Evolutionary conservation across 768 basidiomycete genomes (phyloP).

Genomic region (Grammothele lineata): DNA sequence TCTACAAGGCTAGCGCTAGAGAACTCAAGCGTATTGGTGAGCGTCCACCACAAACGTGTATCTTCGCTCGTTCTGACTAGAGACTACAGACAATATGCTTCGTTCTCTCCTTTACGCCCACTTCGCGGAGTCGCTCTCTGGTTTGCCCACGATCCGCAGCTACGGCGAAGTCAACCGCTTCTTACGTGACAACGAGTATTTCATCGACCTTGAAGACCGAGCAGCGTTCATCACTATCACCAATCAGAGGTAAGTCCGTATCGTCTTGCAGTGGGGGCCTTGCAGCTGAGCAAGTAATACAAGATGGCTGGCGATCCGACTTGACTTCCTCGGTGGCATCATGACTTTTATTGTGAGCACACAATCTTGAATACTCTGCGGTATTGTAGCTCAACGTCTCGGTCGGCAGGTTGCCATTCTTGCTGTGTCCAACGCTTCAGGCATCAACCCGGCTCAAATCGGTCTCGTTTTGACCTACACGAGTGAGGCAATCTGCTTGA

Average conservation of each 20-base stretch:
- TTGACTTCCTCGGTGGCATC: constrained; percentile 65
- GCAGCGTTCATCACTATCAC: constrained; percentile 62
- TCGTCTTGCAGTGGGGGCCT: too few species aligned
- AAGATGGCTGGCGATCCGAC: constrained; percentile 67
- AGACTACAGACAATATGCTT: constrained; percentile 62
- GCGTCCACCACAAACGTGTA: neutral
- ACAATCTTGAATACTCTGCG: too few species aligned
- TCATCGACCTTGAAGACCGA: constrained; percentile 72
- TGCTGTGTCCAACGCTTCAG: constrained; percentile 49
- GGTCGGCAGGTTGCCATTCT: constrained; percentile 57
- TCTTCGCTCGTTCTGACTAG: neutral
- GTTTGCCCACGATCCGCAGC: constrained; percentile 66
- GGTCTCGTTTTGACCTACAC: constrained; percentile 71
- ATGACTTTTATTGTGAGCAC: constrained; percentile 48
- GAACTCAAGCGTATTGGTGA: constrained; percentile 60
- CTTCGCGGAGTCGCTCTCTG: constrained; percentile 73
- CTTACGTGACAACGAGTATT: constrained; percentile 56
- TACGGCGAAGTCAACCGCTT: constrained; percentile 66
- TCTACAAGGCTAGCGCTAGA: constrained; percentile 67
- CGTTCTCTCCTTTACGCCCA: constrained; percentile 74
- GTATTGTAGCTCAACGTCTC: too few species aligned
- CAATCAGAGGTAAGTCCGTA: constrained; percentile 49
- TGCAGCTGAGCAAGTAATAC: too few species aligned
- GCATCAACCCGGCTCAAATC: constrained; percentile 61
- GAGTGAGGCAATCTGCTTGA: constrained; percentile 33